Evolutionary conservation across 2,329 filamentous ascomycete species (phyloP).

Genomic region (Westerdykella ornata): DNA sequence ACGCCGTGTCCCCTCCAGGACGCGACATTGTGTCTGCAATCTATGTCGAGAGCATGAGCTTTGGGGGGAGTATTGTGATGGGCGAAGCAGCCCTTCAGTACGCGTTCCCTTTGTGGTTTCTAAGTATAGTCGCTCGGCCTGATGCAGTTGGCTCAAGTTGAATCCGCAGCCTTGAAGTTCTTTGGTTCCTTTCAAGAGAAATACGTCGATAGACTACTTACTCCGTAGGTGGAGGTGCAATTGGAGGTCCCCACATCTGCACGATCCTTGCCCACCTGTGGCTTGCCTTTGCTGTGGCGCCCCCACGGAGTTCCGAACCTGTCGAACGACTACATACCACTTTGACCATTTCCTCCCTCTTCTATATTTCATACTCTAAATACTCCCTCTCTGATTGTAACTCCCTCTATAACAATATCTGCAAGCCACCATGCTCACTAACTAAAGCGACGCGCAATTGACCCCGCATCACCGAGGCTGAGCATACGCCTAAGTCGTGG

Average conservation of each 20-base stretch:
- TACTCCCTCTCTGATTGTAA: no score
- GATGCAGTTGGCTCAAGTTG: background rate
- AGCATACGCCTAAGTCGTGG: constrained; percentile 9
- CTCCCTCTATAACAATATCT: no score
- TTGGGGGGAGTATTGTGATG: background rate
- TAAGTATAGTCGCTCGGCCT: background rate
- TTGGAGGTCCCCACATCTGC: background rate
- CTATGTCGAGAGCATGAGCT: constrained; percentile 12
- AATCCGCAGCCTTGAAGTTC: background rate
- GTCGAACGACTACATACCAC: no score
- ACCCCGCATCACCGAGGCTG: constrained; percentile 24
- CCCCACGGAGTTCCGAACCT: constrained; percentile 3
- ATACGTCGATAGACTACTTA: background rate
- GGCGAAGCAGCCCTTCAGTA: no score
- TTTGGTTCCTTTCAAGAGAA: background rate
- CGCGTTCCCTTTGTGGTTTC: no score
- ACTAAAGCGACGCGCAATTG: constrained; percentile 27
- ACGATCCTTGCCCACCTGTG: constrained; percentile 9
- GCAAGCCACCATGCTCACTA: constrained; percentile 7
- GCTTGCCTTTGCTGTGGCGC: constrained; percentile 19
- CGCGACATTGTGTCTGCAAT: constrained; percentile 26
- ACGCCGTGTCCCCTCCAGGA: constrained; percentile 38
- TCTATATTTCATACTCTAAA: no score
- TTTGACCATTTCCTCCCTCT: no score
- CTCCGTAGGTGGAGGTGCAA: background rate